A percentile compares a stretch with the other conserved stretches of the same genome.
phyloP scores from a whole-genome alignment of 1,139 yeast genomes.

The Geotrichum aggregatum region DNA sequence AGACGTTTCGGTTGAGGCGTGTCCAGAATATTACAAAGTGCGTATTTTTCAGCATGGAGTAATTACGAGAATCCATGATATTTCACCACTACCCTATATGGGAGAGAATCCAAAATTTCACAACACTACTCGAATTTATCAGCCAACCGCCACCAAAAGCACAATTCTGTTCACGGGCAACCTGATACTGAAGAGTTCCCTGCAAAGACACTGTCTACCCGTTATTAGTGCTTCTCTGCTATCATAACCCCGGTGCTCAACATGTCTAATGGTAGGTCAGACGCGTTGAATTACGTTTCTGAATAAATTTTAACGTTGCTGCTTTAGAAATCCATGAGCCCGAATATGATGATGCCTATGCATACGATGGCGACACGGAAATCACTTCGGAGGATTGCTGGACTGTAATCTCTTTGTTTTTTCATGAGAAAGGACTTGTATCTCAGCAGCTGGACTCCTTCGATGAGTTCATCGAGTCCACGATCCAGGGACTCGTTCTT shows the following conservation, averaged over 20 bases:
- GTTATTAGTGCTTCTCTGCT: slow-evolving; percentile 6
- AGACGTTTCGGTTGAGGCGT: neutral
- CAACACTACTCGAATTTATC: neutral
- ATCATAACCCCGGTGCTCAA: neutral
- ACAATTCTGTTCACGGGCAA: neutral
- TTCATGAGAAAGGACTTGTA: slow-evolving; percentile 93
- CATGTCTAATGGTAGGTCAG: slow-evolving; percentile 21
- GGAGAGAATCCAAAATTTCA: neutral
- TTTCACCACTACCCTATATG: slow-evolving; percentile 27
- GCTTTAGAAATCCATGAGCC: slow-evolving; percentile 11
- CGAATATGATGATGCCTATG: slow-evolving; percentile 52
- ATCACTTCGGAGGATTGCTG: slow-evolving; percentile 98
- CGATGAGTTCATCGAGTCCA: slow-evolving; percentile 94
- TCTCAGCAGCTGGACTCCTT: slow-evolving; percentile 97
- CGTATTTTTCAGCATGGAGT: neutral
- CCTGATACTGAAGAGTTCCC: neutral
- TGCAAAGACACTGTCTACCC: neutral
- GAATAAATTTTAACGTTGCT: neutral
- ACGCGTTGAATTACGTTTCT: neutral
- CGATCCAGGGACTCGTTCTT: slow-evolving; percentile 93
- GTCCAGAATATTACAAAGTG: neutral
- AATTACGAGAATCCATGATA: neutral
- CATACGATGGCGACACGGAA: slow-evolving; percentile 60
- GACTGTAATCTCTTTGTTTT: slow-evolving; percentile 95
- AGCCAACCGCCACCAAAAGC: neutral